Percentiles rank a stretch among this genome's conserved stretches.
Evolutionary conservation across 495 filamentous ascomycete species (phyloP).

Genomic region (Podospora anserina): DNA sequence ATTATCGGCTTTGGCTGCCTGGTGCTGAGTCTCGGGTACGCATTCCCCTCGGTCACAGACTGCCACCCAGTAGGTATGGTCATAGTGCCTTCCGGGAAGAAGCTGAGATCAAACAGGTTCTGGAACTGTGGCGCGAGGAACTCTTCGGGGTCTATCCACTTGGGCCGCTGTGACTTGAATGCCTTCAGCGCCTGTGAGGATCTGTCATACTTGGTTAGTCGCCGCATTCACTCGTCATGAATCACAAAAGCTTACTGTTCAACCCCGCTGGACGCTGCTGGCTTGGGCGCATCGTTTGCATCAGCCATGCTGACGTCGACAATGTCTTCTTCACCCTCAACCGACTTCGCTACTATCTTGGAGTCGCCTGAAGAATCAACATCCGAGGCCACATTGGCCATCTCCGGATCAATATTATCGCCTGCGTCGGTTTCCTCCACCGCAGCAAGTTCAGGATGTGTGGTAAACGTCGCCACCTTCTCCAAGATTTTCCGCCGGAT

Average conservation of each 20-base stretch:
- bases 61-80: slow-evolving; percentile 62
- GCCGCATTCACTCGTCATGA: background rate
- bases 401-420: slow-evolving; percentile 63
- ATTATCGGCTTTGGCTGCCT: slow-evolving; percentile 39
- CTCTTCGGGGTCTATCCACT: slow-evolving; percentile 46
- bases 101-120: slow-evolving; percentile 66
- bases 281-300: slow-evolving; percentile 33
- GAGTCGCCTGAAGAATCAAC: slow-evolving; percentile 61
- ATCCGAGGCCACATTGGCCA: slow-evolving; percentile 71
- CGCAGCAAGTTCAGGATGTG: slow-evolving; percentile 39
- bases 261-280: slow-evolving; percentile 4
- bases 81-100: slow-evolving; percentile 49
- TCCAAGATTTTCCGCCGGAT: slow-evolving; percentile 52
- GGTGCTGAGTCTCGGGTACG: slow-evolving; percentile 55
- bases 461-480: slow-evolving; percentile 47
- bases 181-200: slow-evolving; percentile 12
- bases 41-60: slow-evolving; percentile 53
- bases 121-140: slow-evolving; percentile 55
- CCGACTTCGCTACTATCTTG: slow-evolving; percentile 68
- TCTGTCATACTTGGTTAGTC: background rate
- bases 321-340: slow-evolving; percentile 86
- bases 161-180: slow-evolving; percentile 38
- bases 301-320: slow-evolving; percentile 88
- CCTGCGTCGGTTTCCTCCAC: slow-evolving; percentile 46
- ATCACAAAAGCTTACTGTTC: slow-evolving; percentile 21